Evolutionary conservation across 2,329 filamentous ascomycete species (phyloP).

Genomic region (Didymella glomerata): DNA sequence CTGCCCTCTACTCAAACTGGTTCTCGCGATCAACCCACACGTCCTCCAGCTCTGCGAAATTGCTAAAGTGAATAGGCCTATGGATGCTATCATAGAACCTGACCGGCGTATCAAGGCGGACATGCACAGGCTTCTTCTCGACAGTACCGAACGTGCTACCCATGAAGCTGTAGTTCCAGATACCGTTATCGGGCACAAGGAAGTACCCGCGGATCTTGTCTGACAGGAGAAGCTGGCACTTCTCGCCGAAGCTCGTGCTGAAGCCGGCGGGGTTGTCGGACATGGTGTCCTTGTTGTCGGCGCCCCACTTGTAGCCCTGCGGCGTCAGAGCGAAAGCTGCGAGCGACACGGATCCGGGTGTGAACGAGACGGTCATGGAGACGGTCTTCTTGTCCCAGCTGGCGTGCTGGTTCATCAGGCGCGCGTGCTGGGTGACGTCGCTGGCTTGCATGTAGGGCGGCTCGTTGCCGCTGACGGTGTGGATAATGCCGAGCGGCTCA

Average conservation of each 20-base stretch:
- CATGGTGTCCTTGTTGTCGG: slow-evolving; percentile 89
- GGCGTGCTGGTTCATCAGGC: slow-evolving; percentile 83
- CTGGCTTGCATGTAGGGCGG: slow-evolving; percentile 94
- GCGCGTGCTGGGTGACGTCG: slow-evolving; percentile 93
- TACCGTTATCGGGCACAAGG: slow-evolving; percentile 85
- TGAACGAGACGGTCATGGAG: slow-evolving; percentile 95
- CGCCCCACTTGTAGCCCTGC: slow-evolving; percentile 94
- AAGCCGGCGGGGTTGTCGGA: slow-evolving; percentile 96
- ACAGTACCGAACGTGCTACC: slow-evolving; percentile 85
- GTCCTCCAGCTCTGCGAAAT: slow-evolving; percentile 96
- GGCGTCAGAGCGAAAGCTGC: slow-evolving; percentile 94
- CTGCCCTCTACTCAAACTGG: slow-evolving; percentile 76
- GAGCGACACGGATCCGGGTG: slow-evolving; percentile 92
- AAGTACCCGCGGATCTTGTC: slow-evolving; percentile 97
- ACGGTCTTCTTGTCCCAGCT: slow-evolving; percentile 89
- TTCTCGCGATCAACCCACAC: slow-evolving; percentile 93
- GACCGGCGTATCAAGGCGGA: slow-evolving; percentile 89
- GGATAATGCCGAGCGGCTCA: slow-evolving; percentile 93
- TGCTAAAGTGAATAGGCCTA: slow-evolving; percentile 93
- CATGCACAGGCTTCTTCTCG: slow-evolving; percentile 89
- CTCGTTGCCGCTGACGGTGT: slow-evolving; percentile 94
- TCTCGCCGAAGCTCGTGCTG: slow-evolving; percentile 89
- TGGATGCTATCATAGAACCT: slow-evolving; percentile 94
- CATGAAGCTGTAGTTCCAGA: slow-evolving; percentile 99
- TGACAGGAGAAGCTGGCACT: slow-evolving; percentile 90